Base-by-base conservation (phyloP, 306 rosid genomes). In the Rosa persica region DNA sequence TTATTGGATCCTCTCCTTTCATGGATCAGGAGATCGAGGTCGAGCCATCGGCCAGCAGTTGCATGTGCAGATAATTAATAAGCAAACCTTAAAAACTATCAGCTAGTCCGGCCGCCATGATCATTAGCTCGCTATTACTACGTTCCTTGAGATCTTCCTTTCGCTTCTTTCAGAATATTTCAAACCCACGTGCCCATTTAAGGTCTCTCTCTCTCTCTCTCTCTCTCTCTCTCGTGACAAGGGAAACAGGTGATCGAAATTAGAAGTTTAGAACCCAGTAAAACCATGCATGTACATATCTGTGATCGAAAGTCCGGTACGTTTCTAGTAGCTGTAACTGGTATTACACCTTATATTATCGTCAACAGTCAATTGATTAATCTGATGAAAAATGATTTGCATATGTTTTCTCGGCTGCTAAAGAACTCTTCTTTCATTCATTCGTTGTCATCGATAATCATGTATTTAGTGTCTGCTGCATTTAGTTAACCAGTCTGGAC, bases 401-500 rank as follows among this genome's bases (percentile, higher is more conserved):
- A 71, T 17, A 17, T 39, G 42, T 19, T 12, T 6, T 17, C 58
- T 57, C 22, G 12, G 20, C 69, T 6, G 44, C 44, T 64, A 34
- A 42, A 16, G 69, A 34, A 30, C 43, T 34, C 2, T 22, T 60
- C 39, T 25, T 60, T 27, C 64, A 9, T 57, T 57, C 30, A 0
- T 57, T 6, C 30, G 3, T 23, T 22, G 23, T 57, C 64, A 57
- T 57, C 1, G 30, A 57, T 55, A 12, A 5, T 16, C n/a, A 52
- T 19, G 58, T 2, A 58, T 57, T 57, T 10, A 8, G 64, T 2
- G 11, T 52, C 13, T 36, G 4, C 17, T 39, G 5, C n/a, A 2
- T 15, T 25, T 72, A 60, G 84, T 80, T 79, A 80, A 80, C 30
- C 36, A 20, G 9, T 70, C 25, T 42, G 67, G 87, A 80, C 87